Base-by-base conservation (phyloP, 1,284 basidiomycete species). In the Boletellus sp. region DNA sequence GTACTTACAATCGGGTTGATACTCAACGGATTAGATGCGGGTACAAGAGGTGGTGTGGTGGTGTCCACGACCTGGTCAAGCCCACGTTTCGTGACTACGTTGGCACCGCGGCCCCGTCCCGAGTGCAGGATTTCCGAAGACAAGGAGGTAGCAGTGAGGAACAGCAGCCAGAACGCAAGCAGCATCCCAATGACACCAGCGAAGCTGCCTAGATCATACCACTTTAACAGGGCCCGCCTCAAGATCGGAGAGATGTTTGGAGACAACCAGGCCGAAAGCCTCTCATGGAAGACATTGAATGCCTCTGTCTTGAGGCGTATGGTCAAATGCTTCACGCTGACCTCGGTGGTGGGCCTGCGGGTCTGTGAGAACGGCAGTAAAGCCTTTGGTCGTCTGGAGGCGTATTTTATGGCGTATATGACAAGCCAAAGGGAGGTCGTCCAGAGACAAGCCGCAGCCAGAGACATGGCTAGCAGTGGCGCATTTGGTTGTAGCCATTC, bases 161-260 rank as follows among this genome's bases (percentile, higher is more conserved):
- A 26, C 1, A 85, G 64, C 24, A 80, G 49, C 24, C 56, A 60
- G 22, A 84, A 50, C 0, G 72, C 76, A 8, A 67, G 56, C 0
- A 75, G 16, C 75, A 82, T 81, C 21, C 85, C 85, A 3, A 81
- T 35, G 1, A 76, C 55, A 5, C 76, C 74, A 30, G 76, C 38
- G n/a, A 75, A 43, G 40, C 67, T 71, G 2, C 86, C 85, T 1
- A 74, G 18, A 57, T 79, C 72, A 59, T 88, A 88, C 37, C 78
- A 61, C 7, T 53, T 22, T 37, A 59, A 57, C 8, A 82, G 57
- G 5, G 56, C 48, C 3, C 53, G 47, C 47, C 62, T 66, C 28
- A 66, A 41, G 28, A 53, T 52, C 30, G 55, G 49, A 38, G 56
- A 58, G 15, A 58, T 61, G 24, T 60, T 59, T 6, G 60, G 51